These are phyloP conservation scores for Penicillium expansum DNA, from an alignment of 2,329 filamentous ascomycete genomes.

Conservation along the genomic window DNA sequence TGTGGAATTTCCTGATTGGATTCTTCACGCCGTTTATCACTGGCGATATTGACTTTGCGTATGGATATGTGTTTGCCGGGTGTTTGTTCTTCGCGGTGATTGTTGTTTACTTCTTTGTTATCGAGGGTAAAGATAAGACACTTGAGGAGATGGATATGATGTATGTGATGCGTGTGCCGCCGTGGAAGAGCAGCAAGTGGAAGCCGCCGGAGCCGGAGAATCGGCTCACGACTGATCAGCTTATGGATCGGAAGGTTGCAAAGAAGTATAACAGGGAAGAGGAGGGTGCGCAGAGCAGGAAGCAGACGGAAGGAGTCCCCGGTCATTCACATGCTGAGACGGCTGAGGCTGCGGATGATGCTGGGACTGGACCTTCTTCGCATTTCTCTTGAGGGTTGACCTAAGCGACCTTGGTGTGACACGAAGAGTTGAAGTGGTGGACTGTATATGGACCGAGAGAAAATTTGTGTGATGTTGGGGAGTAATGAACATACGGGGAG, in stretches of 20 bases:
- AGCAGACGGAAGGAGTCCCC: constrained; percentile 10
- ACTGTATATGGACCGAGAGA: neutral
- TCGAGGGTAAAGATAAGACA: constrained; percentile 66
- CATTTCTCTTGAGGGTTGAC: neutral
- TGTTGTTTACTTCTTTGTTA: constrained; percentile 69
- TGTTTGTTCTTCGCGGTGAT: constrained; percentile 64
- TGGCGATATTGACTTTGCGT: constrained; percentile 65
- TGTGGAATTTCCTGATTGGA: constrained; percentile 67
- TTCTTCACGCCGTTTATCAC: constrained; percentile 82
- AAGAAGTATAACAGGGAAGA: constrained; percentile 19
- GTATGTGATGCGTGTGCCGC: constrained; percentile 63
- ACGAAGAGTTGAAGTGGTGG: neutral
- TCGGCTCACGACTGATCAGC: constrained; percentile 26
- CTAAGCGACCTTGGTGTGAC: neutral
- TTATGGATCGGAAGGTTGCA: constrained; percentile 25
- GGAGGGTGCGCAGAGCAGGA: constrained; percentile 9
- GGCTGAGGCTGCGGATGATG: constrained; percentile 10
- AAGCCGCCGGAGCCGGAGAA: constrained; percentile 24
- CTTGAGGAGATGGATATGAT: constrained; percentile 74
- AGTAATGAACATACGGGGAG: neutral
- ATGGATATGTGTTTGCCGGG: constrained; percentile 73
- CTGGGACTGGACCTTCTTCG: constrained; percentile 21
- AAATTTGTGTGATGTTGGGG: neutral
- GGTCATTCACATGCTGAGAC: constrained; percentile 25
- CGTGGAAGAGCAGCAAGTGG: constrained; percentile 57